Conservation (phyloP, 2,329 filamentous ascomycete genomes). For the Sclerotiophoma versabilis region DNA sequence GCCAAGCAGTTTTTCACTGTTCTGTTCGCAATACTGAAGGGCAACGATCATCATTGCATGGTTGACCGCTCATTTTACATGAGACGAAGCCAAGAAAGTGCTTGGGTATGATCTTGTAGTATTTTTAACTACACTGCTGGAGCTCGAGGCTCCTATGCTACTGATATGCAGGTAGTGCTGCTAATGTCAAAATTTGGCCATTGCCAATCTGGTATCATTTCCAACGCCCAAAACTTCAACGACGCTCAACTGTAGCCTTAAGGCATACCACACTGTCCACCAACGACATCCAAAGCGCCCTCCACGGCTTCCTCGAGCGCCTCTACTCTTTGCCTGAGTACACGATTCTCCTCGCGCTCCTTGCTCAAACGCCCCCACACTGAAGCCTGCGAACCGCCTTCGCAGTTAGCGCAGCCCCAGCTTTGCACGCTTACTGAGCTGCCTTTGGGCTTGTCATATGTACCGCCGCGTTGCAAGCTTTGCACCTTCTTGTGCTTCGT, state of each 20-base stretch:
- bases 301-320: constrained; percentile 64
- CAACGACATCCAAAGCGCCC: constrained; percentile 62
- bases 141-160: constrained; percentile 5
- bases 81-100: neutral
- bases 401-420: constrained; percentile 46
- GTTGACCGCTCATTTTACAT: too few relatives aligned
- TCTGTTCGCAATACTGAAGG: neutral
- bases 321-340: constrained; percentile 60
- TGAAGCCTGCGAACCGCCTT: constrained; percentile 47
- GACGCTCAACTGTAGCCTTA: neutral
- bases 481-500: constrained; percentile 45
- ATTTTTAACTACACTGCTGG: constrained; percentile 4
- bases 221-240: neutral
- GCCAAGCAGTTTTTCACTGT: neutral
- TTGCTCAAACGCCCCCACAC: constrained; percentile 62
- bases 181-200: constrained; percentile 4
- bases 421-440: constrained; percentile 42
- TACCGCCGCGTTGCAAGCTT: constrained; percentile 32
- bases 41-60: too few relatives aligned
- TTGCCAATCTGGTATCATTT: constrained; percentile 13
- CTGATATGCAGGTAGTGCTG: constrained; percentile 1
- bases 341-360: constrained; percentile 63
- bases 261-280: constrained; percentile 36
- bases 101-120: neutral
- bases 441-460: constrained; percentile 53